A percentile compares a stretch with the other conserved stretches of the same genome.
Evolutionary conservation across 108 stramenopile genomes (phyloP).

Genomic region (Nitzschia inconspicua): DNA sequence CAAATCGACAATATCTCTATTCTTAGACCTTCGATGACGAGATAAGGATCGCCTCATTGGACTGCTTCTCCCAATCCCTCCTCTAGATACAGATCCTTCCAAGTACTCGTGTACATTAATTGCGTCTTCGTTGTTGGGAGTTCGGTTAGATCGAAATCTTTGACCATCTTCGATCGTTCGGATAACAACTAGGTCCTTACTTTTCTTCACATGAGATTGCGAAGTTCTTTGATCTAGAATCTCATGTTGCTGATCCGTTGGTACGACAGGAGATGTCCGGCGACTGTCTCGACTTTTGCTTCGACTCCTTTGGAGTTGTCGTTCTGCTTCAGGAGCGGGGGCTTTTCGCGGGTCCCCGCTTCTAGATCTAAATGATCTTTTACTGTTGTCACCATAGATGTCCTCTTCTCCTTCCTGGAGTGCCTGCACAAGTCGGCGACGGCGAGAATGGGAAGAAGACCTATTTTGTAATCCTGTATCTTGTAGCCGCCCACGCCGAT

Average conservation of each 20-base stretch:
- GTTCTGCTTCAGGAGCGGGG: neutral
- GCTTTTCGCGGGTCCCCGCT: neutral
- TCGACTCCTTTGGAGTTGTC: neutral
- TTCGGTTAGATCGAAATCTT: conserved; percentile 6
- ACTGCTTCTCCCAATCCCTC: too few species aligned
- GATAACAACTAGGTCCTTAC: conserved; percentile 17
- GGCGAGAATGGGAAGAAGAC: neutral
- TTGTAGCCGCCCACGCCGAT: conserved; percentile 14
- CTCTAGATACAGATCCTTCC: neutral
- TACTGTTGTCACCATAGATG: neutral
- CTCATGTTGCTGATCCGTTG: too few species aligned
- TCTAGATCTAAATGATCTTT: neutral
- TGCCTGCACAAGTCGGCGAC: neutral
- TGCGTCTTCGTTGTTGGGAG: neutral
- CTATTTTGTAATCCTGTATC: neutral
- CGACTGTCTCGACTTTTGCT: neutral
- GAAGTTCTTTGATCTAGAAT: neutral
- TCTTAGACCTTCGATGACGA: too few species aligned
- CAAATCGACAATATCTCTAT: too few species aligned
- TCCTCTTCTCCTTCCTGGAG: neutral
- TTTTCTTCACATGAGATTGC: conserved; percentile 8
- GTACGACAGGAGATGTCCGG: neutral
- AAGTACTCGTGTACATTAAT: neutral
- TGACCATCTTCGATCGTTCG: conserved; percentile 31
- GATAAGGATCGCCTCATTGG: too few species aligned